phyloP scores from a whole-genome alignment of 1,284 basidiomycete species.

The Salmacisia buchloeana region DNA sequence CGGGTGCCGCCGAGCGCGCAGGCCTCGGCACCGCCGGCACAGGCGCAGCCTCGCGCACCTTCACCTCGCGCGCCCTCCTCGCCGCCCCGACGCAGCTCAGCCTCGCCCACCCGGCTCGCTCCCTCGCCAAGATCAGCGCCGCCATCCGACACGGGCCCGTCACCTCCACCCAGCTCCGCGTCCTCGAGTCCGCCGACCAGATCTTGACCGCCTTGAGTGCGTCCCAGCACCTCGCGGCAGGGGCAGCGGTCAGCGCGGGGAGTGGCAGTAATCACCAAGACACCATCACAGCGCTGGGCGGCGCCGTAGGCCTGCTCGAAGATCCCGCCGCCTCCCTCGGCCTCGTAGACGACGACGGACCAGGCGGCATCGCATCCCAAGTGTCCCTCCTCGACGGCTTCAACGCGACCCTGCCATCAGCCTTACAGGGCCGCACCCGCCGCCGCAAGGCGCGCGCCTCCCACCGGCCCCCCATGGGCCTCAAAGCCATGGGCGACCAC shows the following conservation, averaged over 20 bases:
- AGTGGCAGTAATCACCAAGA: conserved; percentile 1
- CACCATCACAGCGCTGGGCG: conserved; percentile 17
- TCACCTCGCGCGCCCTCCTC: conserved; percentile 10
- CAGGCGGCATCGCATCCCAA: conserved; percentile 18
- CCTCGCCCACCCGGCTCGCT: conserved; percentile 40
- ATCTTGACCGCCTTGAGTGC: conserved; percentile 32
- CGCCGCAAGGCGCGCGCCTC: conserved; percentile 32
- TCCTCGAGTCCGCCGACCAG: conserved; percentile 44
- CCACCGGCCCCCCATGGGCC: conserved; percentile 31
- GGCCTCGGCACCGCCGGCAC: conserved; percentile 9
- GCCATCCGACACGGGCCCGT: conserved; percentile 37
- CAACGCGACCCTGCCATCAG: conserved; percentile 44
- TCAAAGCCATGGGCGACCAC: conserved; percentile 39
- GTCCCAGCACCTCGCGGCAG: conserved; percentile 22
- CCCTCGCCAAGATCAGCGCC: conserved; percentile 39
- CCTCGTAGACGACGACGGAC: background rate
- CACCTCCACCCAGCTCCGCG: conserved; percentile 43
- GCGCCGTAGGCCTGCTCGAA: background rate
- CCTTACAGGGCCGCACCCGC: conserved; percentile 31
- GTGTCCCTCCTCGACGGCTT: conserved; percentile 48
- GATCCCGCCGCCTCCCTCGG: background rate
- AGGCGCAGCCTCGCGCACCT: conserved; percentile 21
- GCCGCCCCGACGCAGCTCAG: conserved; percentile 21
- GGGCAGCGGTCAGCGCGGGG: conserved; percentile 2
- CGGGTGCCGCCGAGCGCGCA: conserved; percentile 23